Conservation (phyloP, 1,284 basidiomycete species). For the Mixia osmundae region DNA sequence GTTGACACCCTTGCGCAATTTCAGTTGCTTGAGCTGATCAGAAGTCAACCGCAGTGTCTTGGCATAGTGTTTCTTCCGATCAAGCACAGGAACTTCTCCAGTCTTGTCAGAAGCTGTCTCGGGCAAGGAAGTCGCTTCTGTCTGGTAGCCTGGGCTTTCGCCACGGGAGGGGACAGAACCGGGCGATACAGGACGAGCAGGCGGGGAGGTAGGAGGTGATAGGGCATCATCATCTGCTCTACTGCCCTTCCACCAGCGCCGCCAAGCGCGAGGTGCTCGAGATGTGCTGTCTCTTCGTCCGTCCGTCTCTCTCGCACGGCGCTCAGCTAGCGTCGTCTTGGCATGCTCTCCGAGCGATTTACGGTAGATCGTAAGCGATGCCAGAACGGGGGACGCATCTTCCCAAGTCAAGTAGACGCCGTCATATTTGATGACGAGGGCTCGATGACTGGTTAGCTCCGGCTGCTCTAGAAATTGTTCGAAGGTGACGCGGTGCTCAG, state of each 20-base stretch:
- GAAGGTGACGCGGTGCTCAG: slow-evolving; percentile 22
- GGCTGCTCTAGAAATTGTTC: slow-evolving; percentile 28
- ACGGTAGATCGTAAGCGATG: slow-evolving; percentile 27
- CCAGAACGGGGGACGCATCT: slow-evolving; percentile 27
- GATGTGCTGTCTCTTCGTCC: too few relatives aligned
- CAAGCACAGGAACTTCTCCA: slow-evolving; percentile 4
- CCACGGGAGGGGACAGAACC: slow-evolving; percentile 11
- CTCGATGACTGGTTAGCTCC: slow-evolving; percentile 26
- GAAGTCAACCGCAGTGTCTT: slow-evolving; percentile 77
- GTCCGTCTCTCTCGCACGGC: too few relatives aligned
- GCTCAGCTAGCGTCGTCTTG: slow-evolving; percentile 22
- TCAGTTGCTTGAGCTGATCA: slow-evolving; percentile 60
- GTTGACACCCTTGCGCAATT: slow-evolving; percentile 72
- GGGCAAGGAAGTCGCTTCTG: neutral
- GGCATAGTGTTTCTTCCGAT: slow-evolving; percentile 40
- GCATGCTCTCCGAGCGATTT: slow-evolving; percentile 19
- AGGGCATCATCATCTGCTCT: neutral
- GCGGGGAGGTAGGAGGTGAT: neutral
- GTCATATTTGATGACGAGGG: slow-evolving; percentile 27
- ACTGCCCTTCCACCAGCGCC: slow-evolving; percentile 17
- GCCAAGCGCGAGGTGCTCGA: too few relatives aligned
- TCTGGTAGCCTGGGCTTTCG: neutral
- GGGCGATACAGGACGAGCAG: slow-evolving; percentile 3
- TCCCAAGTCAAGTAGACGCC: slow-evolving; percentile 28
- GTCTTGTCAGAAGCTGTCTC: neutral